phyloP scores from a whole-genome alignment of 75 land plant genomes.

The Larix kaempferi region DNA sequence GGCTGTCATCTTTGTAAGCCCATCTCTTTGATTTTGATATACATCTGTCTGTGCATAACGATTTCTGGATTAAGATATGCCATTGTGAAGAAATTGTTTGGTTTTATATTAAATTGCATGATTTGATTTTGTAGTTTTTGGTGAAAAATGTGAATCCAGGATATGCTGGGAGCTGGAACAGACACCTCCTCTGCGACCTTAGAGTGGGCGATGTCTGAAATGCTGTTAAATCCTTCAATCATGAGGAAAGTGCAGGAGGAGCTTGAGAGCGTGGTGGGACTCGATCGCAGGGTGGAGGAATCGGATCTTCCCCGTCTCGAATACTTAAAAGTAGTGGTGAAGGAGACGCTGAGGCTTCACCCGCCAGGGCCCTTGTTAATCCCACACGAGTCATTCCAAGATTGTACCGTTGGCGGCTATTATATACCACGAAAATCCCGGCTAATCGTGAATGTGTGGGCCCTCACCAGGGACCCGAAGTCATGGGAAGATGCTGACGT shows the following conservation, averaged over 20 bases:
- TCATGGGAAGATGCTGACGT: conserved; percentile 34
- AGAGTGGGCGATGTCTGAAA: conserved; percentile 46
- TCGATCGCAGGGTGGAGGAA: conserved; percentile 24
- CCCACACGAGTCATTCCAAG: conserved; percentile 29
- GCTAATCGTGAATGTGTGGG: not conserved
- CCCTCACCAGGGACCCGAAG: conserved; percentile 23
- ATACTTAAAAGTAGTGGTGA: conserved; percentile 33
- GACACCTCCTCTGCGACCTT: conserved; percentile 29
- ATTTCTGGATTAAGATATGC: too few relatives aligned
- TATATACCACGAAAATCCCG: not conserved
- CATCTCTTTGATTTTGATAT: too few relatives aligned
- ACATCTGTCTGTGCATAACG: too few relatives aligned
- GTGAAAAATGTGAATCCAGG: not conserved
- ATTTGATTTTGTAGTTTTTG: too few relatives aligned
- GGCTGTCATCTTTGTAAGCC: not conserved
- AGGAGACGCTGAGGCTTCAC: conserved; percentile 41
- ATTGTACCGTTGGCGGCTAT: not conserved
- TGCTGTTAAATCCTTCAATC: conserved; percentile 33
- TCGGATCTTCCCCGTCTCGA: conserved; percentile 17
- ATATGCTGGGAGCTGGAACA: conserved; percentile 7
- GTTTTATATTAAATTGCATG: too few relatives aligned
- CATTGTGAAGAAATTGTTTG: too few relatives aligned
- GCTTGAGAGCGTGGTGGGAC: conserved; percentile 20
- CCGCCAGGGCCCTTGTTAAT: conserved; percentile 37
- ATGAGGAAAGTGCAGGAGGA: conserved; percentile 36